Evolutionary conservation across 2,329 filamentous ascomycete species (phyloP), one percentile per base, ranked within the genome.

Genomic region (Albifimbria verrucaria): DNA sequence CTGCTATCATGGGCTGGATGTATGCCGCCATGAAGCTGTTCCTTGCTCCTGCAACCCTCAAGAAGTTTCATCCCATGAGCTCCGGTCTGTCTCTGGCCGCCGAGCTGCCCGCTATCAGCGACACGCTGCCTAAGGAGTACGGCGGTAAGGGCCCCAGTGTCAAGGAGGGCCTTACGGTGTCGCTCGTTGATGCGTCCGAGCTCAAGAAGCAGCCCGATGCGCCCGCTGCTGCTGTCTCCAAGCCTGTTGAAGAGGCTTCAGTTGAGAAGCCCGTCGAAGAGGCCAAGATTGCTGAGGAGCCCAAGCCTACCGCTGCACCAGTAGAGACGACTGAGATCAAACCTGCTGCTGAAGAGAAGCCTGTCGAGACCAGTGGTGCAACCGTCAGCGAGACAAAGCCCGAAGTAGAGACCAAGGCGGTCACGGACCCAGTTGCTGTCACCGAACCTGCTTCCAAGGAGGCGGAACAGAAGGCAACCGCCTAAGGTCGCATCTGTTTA

Each of bases 1-100:
- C 93, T 0, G 73, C 86, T 52, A 79, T 97, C 64, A 97, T 97
- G 92, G 89, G 90, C 52, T 97, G 92, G 79, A 82, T 92, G 67
- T 92, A 89, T 68, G 76, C 78, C 20, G 80, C 87, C 51, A 87
- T 92, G 76, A 92, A 91, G 76, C 72, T 90, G 18, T 87, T 92
- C 68, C 76, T 92, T 43, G 84, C 86, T 25, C 78, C 85, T 48
- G 87, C 88, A 65, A 92, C 89, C 1, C 79, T 88, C 59, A 87
- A 87, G 74, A 92, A 92, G 68, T 90, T 92, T 72, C 87, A 90
- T 64, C 88, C 88, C 45, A 84, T 92, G 74, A 79, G 81, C 57
- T 89, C 88, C 62, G 92, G 92, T 21, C 81, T 75, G 43, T 83
- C 82, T 52, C 77, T 97, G 48, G 85, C 83, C 18, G 76, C 75